A percentile compares a stretch with the other conserved stretches of the same genome.
Conservation (phyloP, 192 early-diverging fungal genomes). For the Mortierella hygrophila region DNA sequence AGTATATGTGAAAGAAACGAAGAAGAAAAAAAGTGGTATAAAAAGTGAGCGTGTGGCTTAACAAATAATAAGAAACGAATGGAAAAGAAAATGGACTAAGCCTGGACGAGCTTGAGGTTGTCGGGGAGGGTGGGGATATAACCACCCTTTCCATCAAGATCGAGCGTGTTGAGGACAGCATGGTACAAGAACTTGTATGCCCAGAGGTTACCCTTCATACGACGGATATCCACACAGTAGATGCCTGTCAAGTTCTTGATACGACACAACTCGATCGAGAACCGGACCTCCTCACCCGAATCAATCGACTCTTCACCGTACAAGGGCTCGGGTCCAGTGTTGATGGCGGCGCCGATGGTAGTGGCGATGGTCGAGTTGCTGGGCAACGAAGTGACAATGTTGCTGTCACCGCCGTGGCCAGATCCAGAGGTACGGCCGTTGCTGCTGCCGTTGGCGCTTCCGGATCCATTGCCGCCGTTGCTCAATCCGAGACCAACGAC, state of each 20-base stretch:
- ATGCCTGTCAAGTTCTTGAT: slow-evolving; percentile 90
- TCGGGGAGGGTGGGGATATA: slow-evolving; percentile 55
- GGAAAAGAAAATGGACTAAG: neutral
- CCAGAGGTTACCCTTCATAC: slow-evolving; percentile 84
- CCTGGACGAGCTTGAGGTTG: slow-evolving; percentile 46
- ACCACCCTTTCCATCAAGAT: slow-evolving; percentile 62
- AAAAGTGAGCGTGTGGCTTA: neutral
- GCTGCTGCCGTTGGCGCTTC: neutral
- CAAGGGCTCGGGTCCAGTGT: slow-evolving; percentile 52
- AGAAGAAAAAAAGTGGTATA: slow-evolving; percentile 9
- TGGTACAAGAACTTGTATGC: slow-evolving; percentile 85
- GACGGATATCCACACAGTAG: slow-evolving; percentile 81
- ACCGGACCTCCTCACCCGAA: slow-evolving; percentile 85
- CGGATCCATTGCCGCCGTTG: neutral
- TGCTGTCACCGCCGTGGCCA: neutral
- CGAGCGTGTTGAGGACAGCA: slow-evolving; percentile 62
- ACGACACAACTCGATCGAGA: slow-evolving; percentile 91
- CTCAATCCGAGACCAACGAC: slow-evolving; percentile 5
- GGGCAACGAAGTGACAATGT: slow-evolving; percentile 25
- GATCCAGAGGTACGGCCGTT: neutral
- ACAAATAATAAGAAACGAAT: neutral
- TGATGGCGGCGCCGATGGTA: neutral
- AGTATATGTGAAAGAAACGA: neutral
- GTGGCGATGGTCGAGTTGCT: slow-evolving; percentile 44
- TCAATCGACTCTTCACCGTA: slow-evolving; percentile 71